These are phyloP conservation scores for Ophiocordyceps camponoti-saundersi DNA, from an alignment of 2,329 filamentous ascomycete genomes.

Conservation along the genomic window DNA sequence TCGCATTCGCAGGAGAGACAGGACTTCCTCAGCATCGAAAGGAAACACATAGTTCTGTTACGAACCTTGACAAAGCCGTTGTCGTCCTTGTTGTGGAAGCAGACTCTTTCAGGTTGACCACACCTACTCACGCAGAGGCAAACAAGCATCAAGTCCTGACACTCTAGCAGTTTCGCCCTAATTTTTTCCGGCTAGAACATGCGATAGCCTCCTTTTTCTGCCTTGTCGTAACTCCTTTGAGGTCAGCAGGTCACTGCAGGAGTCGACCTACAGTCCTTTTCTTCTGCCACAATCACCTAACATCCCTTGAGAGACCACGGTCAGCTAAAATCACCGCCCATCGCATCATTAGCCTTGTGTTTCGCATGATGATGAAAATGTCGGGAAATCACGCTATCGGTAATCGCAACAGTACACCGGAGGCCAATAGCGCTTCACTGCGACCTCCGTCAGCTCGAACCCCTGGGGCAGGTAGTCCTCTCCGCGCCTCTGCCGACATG, in stretches of 20 bases:
- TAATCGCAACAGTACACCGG: slow-evolving; percentile 95
- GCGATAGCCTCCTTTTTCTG: not conserved
- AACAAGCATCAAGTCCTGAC: slow-evolving; percentile 8
- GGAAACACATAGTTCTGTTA: too few species aligned
- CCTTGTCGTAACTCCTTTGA: slow-evolving; percentile 45
- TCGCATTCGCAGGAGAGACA: too few species aligned
- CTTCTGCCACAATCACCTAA: not conserved
- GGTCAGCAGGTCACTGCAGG: slow-evolving; percentile 74
- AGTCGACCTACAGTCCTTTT: slow-evolving; percentile 21
- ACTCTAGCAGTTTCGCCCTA: not conserved
- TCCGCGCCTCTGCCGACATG: slow-evolving; percentile 94
- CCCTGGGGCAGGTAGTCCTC: slow-evolving; percentile 63
- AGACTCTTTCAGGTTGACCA: too few species aligned
- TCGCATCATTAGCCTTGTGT: not conserved
- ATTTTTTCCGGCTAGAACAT: not conserved
- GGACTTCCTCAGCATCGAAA: too few species aligned
- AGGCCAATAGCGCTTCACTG: slow-evolving; percentile 69
- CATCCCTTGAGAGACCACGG: not conserved
- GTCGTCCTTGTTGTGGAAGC: too few species aligned
- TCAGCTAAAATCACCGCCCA: not conserved
- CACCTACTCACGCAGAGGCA: too few species aligned
- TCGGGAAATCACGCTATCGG: slow-evolving; percentile 53
- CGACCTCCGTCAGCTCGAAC: slow-evolving; percentile 68
- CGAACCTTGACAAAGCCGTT: too few species aligned
- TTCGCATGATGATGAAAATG: slow-evolving; percentile 36